phyloP scores from a whole-genome alignment of 176 grass and related monocot species.

The Triticum timopheevii region DNA sequence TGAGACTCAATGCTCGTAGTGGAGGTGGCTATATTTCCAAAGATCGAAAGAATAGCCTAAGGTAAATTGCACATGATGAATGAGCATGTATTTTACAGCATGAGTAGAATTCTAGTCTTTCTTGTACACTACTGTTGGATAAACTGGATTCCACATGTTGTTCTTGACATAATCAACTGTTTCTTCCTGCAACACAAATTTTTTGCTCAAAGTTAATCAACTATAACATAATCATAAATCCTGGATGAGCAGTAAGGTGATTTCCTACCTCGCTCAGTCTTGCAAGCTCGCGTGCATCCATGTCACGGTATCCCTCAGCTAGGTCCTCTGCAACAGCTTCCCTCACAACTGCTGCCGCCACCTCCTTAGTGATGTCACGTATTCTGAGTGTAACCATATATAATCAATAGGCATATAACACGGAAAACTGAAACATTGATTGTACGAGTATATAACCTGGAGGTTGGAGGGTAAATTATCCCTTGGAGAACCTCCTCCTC shows the following conservation, averaged over 20 bases:
- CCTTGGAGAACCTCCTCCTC: constrained; percentile 86
- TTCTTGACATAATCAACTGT: constrained; percentile 70
- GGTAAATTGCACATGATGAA: constrained; percentile 9
- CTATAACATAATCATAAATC: constrained; percentile 13
- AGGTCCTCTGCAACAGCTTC: constrained; percentile 95
- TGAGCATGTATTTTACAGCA: background rate
- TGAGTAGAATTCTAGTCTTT: constrained; percentile 50
- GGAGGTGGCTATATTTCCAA: constrained; percentile 21
- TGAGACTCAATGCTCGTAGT: background rate
- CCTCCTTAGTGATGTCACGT: constrained; percentile 94
- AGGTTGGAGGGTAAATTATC: constrained; percentile 92
- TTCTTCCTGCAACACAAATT: constrained; percentile 64
- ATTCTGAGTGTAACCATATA: constrained; percentile 57
- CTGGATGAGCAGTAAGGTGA: constrained; percentile 15
- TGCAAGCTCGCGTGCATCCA: constrained; percentile 87
- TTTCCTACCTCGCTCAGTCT: constrained; percentile 73
- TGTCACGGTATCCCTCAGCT: constrained; percentile 91
- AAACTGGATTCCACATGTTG: constrained; percentile 90
- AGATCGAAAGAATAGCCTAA: constrained; percentile 2
- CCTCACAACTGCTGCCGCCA: constrained; percentile 82
- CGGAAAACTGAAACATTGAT: constrained; percentile 12
- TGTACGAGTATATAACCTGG: constrained; percentile 50
- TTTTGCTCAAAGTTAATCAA: constrained; percentile 17
- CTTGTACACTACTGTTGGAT: constrained; percentile 94
- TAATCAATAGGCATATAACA: background rate